phyloP scores from a whole-genome alignment of 768 basidiomycete species.

The Floccularia luteovirens region DNA sequence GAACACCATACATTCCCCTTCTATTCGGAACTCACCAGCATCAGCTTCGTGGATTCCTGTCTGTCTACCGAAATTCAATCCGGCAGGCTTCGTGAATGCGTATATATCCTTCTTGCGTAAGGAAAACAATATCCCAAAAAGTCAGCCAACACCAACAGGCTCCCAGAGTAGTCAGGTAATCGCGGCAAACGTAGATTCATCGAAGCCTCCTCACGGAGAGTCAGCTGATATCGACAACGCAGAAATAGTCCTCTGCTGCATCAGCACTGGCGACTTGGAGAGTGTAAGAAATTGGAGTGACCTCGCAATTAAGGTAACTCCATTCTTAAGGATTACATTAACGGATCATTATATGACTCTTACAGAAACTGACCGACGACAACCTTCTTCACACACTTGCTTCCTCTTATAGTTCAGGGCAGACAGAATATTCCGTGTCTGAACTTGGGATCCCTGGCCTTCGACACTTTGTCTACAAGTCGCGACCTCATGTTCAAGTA shows the following conservation, averaged over 20 bases:
- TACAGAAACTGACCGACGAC: conserved; percentile 58
- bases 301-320: conserved; percentile 47
- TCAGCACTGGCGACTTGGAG: conserved; percentile 83
- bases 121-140: conserved; percentile 16
- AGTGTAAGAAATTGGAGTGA: conserved; percentile 74
- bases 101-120: conserved; percentile 71
- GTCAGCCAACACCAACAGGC: neutral
- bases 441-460: conserved; percentile 85
- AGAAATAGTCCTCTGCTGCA: conserved; percentile 65
- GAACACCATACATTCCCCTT: conserved; percentile 83
- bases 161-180: neutral
- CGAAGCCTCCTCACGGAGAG: too few species aligned
- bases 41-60: conserved; percentile 92
- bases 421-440: conserved; percentile 60
- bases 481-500: conserved; percentile 80
- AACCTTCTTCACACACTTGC: conserved; percentile 46
- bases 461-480: conserved; percentile 94
- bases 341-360: neutral
- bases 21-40: conserved; percentile 68
- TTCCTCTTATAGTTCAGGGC: conserved; percentile 35
- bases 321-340: conserved; percentile 5
- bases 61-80: conserved; percentile 92
- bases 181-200: too few species aligned
- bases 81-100: conserved; percentile 83
- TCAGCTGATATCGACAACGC: conserved; percentile 18